These are phyloP conservation scores for Xerocomus spinulosus DNA, from an alignment of 768 basidiomycete species.

Conservation along the genomic window DNA sequence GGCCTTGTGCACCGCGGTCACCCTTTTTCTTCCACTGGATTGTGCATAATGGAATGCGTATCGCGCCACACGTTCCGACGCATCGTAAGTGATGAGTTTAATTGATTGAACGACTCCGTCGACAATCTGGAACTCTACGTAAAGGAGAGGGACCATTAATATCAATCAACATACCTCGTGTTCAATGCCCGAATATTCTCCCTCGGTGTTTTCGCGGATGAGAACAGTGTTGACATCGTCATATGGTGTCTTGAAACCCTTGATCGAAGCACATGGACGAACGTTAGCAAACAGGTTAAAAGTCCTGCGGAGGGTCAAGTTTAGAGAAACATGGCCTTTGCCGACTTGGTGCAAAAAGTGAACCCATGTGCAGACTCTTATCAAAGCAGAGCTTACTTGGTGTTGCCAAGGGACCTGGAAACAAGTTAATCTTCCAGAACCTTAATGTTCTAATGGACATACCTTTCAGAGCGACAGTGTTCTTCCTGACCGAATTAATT, in stretches of 20 bases:
- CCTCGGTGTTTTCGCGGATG: slow-evolving; percentile 99
- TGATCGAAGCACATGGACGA: slow-evolving; percentile 90
- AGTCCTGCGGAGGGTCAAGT: slow-evolving; percentile 92
- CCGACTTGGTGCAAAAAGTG: slow-evolving; percentile 59
- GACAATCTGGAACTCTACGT: slow-evolving; percentile 56
- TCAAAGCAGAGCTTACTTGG: slow-evolving; percentile 63
- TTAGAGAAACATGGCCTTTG: slow-evolving; percentile 97
- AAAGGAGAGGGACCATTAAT: slow-evolving; percentile 8
- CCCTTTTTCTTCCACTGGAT: slow-evolving; percentile 78
- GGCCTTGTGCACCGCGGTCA: slow-evolving; percentile 99
- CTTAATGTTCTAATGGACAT: slow-evolving; percentile 12
- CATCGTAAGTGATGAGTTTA: slow-evolving; percentile 98
- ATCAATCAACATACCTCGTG: slow-evolving; percentile 67
- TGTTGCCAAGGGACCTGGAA: slow-evolving; percentile 86
- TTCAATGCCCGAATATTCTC: slow-evolving; percentile 99
- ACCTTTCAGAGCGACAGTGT: slow-evolving; percentile 98
- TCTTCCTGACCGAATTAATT: slow-evolving; percentile 88
- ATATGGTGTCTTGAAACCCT: slow-evolving; percentile 97
- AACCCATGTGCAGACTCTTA: slow-evolving; percentile 8
- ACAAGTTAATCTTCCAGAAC: slow-evolving; percentile 9
- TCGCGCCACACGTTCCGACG: slow-evolving; percentile 95
- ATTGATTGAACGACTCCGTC: slow-evolving; percentile 99
- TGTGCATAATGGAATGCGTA: slow-evolving; percentile 99
- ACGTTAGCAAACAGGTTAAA: slow-evolving; percentile 99
- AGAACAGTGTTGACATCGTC: slow-evolving; percentile 97